phyloP scores from a whole-genome alignment of 352 stramenopile genomes.

The Phytophthora sp. region DNA sequence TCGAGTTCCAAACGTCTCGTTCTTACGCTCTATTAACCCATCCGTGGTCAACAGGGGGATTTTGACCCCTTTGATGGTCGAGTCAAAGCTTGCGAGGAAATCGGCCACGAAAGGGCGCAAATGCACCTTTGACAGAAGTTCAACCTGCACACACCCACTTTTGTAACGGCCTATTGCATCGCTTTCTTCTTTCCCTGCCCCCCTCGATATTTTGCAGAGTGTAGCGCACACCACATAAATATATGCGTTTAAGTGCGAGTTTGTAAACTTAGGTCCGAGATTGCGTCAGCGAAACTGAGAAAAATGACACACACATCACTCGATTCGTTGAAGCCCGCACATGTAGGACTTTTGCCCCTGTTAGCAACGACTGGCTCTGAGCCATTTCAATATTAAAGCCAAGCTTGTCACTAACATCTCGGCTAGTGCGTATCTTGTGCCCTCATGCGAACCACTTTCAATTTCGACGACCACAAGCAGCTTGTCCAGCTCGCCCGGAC shows the following conservation, averaged over 20 bases:
- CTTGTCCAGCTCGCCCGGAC: slow-evolving; percentile 1
- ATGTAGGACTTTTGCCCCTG: not conserved
- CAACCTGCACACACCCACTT: not conserved
- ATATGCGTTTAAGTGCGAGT: not conserved
- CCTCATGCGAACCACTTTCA: slow-evolving; percentile 1
- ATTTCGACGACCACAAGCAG: slow-evolving; percentile 17
- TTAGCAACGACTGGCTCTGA: slow-evolving; percentile 2
- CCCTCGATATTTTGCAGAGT: not conserved
- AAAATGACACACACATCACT: not conserved
- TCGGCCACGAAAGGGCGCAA: not conserved
- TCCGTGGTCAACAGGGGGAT: not conserved
- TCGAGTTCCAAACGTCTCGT: no score
- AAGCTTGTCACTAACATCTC: not conserved
- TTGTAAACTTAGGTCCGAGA: not conserved
- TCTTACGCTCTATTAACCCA: slow-evolving; percentile 1
- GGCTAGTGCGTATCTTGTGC: not conserved
- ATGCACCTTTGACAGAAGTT: not conserved
- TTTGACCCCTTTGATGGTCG: not conserved
- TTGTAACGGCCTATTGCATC: not conserved
- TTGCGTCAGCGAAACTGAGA: not conserved
- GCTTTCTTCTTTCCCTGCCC: not conserved
- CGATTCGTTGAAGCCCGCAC: not conserved
- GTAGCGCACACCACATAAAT: not conserved
- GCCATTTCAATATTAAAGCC: not conserved
- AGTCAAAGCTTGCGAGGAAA: not conserved